phyloP scores from a whole-genome alignment of 2,329 filamentous ascomycete species.

The Clarireedia hainanense region DNA sequence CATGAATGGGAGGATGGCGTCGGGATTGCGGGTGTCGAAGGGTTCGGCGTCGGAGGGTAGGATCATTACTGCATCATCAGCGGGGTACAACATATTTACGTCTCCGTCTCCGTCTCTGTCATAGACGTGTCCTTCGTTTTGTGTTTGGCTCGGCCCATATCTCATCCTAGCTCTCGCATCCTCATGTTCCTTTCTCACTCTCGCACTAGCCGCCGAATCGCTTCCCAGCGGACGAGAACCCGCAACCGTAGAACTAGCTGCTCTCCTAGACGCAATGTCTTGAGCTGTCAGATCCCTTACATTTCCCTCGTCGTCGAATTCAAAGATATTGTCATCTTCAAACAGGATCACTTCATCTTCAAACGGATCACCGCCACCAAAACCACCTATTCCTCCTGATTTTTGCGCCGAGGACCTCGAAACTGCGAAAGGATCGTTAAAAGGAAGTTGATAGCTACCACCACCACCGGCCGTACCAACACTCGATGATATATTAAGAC shows the following conservation, averaged over 20 bases:
- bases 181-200: constrained; percentile 36
- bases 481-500: constrained; percentile 40
- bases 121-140: constrained; percentile 14
- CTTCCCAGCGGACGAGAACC: constrained; percentile 16
- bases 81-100: constrained; percentile 24
- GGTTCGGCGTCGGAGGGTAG: constrained; percentile 25
- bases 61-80: constrained; percentile 28
- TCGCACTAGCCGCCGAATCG: constrained; percentile 32
- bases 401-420: constrained; percentile 30
- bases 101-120: constrained; percentile 25
- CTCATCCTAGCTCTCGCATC: constrained; percentile 28
- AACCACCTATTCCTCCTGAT: constrained; percentile 12
- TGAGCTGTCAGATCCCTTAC: constrained; percentile 38
- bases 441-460: constrained; percentile 25
- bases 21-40: constrained; percentile 9
- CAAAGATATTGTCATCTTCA: constrained; percentile 38
- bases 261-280: constrained; percentile 18
- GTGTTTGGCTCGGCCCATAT: constrained; percentile 1
- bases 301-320: constrained; percentile 54
- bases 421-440: constrained; percentile 19
- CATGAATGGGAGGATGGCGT: constrained; percentile 11
- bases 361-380: constrained; percentile 27
- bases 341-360: constrained; percentile 23
- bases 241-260: constrained; percentile 3
- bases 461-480: constrained; percentile 35